A percentile compares a stretch with the other conserved stretches of the same genome.
These are phyloP conservation scores for Talaromyces stipitatus DNA, from an alignment of 495 filamentous ascomycete genomes.

Conservation along the genomic window DNA sequence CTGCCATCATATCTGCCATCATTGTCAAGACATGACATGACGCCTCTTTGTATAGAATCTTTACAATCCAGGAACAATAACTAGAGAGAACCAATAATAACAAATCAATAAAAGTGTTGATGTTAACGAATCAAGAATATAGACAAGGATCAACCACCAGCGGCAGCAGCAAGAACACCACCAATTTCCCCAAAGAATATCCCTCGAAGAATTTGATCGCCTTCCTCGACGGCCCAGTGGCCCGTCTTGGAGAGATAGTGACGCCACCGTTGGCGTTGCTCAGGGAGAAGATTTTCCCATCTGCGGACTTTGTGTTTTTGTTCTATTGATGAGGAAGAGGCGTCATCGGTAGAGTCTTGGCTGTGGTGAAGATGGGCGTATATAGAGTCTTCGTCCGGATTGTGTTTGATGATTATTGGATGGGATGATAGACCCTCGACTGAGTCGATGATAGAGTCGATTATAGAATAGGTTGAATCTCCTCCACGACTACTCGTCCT, in stretches of 20 bases:
- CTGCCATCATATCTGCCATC: neutral
- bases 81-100: neutral
- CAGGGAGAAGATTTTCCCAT: slow-evolving; percentile 58
- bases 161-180: slow-evolving; percentile 44
- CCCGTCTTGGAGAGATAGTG: slow-evolving; percentile 58
- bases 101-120: neutral
- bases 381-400: neutral
- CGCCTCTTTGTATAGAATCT: neutral
- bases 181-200: slow-evolving; percentile 68
- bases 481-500: neutral
- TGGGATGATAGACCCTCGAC: neutral
- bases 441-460: neutral
- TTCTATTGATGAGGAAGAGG: neutral
- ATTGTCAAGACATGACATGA: neutral
- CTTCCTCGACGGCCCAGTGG: slow-evolving; percentile 64
- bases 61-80: neutral
- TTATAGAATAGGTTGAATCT: neutral
- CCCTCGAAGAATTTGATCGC: slow-evolving; percentile 63
- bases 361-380: neutral
- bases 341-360: slow-evolving; percentile 6
- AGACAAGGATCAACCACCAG: slow-evolving; percentile 15
- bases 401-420: slow-evolving; percentile 2
- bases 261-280: slow-evolving; percentile 62
- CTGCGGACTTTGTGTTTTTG: slow-evolving; percentile 28
- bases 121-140: neutral